Percentiles rank a stretch among this genome's conserved stretches.
Conservation (phyloP, 2,329 filamentous ascomycete genomes). For the Scleromitrula shiraiana region DNA sequence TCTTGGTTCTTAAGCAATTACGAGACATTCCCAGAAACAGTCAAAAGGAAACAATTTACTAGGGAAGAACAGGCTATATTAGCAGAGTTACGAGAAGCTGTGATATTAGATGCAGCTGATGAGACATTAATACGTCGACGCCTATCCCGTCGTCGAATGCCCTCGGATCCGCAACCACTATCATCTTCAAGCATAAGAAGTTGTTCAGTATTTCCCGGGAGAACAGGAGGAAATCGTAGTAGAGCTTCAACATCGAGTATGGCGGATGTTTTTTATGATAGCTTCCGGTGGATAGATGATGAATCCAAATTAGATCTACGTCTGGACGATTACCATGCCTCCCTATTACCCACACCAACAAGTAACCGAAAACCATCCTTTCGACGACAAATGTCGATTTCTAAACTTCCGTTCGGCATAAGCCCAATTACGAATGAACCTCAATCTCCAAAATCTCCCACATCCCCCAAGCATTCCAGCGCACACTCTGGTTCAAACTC, state of each 20-base stretch:
- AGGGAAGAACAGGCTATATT: conserved; percentile 61
- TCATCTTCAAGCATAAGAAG: conserved; percentile 1
- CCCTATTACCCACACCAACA: conserved; percentile 22
- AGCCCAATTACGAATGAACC: conserved; percentile 34
- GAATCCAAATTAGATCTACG: conserved; percentile 61
- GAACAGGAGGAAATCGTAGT: conserved; percentile 3
- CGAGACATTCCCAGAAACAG: conserved; percentile 58
- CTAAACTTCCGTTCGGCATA: conserved; percentile 55
- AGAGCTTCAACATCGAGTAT: conserved; percentile 19
- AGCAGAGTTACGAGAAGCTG: conserved; percentile 42
- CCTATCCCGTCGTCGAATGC: conserved; percentile 32
- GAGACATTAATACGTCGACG: conserved; percentile 45
- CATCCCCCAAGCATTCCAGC: conserved; percentile 21
- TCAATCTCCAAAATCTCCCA: conserved; percentile 23
- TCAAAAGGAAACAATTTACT: conserved; percentile 62
- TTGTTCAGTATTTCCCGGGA: conserved; percentile 1
- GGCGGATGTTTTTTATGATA: conserved; percentile 45
- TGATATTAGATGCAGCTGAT: conserved; percentile 51
- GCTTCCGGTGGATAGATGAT: conserved; percentile 67
- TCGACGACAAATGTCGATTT: conserved; percentile 64
- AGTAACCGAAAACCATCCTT: conserved; percentile 52
- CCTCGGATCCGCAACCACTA: not conserved
- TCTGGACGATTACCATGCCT: conserved; percentile 61
- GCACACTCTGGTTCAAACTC: conserved; percentile 37
- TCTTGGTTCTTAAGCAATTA: conserved; percentile 50